These are phyloP conservation scores for Ulmus americana DNA, from an alignment of 331 rosid genomes.

Conservation along the genomic window DNA sequence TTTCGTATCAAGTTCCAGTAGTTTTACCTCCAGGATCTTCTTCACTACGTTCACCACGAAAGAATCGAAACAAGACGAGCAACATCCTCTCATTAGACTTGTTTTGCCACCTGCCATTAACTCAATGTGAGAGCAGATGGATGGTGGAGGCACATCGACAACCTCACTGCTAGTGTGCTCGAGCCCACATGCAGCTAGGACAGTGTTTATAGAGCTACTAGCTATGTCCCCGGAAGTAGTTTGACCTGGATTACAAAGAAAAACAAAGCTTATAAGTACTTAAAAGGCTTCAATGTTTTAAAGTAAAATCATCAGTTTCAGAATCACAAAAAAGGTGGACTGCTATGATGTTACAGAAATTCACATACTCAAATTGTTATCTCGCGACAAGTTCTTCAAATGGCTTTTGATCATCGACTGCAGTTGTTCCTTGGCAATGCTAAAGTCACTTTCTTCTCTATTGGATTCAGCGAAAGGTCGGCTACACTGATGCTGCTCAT, in stretches of 20 bases:
- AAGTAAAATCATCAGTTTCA: neutral
- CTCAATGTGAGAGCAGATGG: slow-evolving; percentile 75
- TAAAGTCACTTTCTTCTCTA: slow-evolving; percentile 40
- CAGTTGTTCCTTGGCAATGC: slow-evolving; percentile 56
- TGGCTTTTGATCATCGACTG: slow-evolving; percentile 52
- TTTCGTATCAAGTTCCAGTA: neutral
- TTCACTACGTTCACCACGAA: slow-evolving; percentile 60
- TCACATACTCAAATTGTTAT: slow-evolving; percentile 46
- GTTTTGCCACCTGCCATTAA: slow-evolving; percentile 41
- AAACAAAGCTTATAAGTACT: too few relatives aligned
- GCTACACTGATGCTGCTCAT: slow-evolving; percentile 43
- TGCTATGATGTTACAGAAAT: slow-evolving; percentile 4
- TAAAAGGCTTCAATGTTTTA: neutral
- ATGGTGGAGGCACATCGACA: slow-evolving; percentile 48
- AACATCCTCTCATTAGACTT: slow-evolving; percentile 59
- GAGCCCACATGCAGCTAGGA: slow-evolving; percentile 67
- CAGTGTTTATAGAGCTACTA: slow-evolving; percentile 50
- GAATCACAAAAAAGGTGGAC: neutral
- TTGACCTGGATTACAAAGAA: slow-evolving; percentile 44
- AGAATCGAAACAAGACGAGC: slow-evolving; percentile 78
- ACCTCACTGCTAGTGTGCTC: slow-evolving; percentile 58
- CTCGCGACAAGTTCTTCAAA: slow-evolving; percentile 49
- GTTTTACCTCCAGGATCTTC: slow-evolving; percentile 48
- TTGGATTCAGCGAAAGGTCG: slow-evolving; percentile 36
- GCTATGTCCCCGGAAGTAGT: slow-evolving; percentile 45